Evolutionary conservation across 1,284 basidiomycete species (phyloP).

Genomic region (Grifola frondosa): DNA sequence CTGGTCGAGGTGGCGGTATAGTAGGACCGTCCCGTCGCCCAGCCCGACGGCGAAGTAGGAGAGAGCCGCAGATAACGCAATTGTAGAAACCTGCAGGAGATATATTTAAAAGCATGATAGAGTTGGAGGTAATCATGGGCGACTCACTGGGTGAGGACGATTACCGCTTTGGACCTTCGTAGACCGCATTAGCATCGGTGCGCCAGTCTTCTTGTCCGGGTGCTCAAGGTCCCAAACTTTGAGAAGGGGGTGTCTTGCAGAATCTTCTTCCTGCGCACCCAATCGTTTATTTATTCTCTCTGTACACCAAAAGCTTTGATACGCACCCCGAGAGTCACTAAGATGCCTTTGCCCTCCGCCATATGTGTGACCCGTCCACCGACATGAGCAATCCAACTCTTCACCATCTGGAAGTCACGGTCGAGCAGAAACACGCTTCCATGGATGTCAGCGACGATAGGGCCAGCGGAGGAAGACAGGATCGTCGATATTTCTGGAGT

Average conservation of each 20-base stretch:
- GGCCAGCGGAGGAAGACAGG: constrained; percentile 57
- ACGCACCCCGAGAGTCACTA: constrained; percentile 84
- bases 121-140: neutral
- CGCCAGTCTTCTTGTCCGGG: constrained; percentile 69
- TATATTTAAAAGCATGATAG: constrained; percentile 3
- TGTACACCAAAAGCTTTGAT: neutral
- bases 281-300: constrained; percentile 7
- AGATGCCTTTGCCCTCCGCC: constrained; percentile 72
- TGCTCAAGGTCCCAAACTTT: constrained; percentile 88
- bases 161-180: constrained; percentile 76
- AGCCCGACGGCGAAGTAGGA: constrained; percentile 89
- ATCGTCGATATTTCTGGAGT: constrained; percentile 73
- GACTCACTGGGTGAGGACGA: constrained; percentile 77
- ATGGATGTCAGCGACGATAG: constrained; percentile 80
- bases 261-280: constrained; percentile 69
- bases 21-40: constrained; percentile 91
- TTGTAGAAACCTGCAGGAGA: constrained; percentile 63
- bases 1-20: constrained; percentile 90
- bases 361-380: constrained; percentile 82
- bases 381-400: constrained; percentile 77
- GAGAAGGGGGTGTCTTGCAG: constrained; percentile 70
- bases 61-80: constrained; percentile 80
- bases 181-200: constrained; percentile 73
- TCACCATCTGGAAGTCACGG: constrained; percentile 69
- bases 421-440: constrained; percentile 78